Percentiles rank a stretch among this genome's conserved stretches.
phyloP scores from a whole-genome alignment of 495 filamentous ascomycete genomes.

The Aspergillus sclerotioniger region DNA sequence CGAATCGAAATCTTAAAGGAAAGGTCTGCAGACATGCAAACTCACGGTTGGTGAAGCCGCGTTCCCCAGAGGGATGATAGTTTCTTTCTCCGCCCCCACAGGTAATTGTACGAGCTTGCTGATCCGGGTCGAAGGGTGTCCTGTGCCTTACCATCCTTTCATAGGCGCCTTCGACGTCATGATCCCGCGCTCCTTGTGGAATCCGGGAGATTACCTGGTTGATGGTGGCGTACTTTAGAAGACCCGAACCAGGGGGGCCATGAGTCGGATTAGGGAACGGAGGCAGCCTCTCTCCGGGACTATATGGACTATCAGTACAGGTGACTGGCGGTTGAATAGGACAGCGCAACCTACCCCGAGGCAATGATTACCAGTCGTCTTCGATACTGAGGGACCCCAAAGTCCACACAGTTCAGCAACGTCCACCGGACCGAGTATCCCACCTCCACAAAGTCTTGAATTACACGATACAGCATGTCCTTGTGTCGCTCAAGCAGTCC shows the following conservation, averaged over 20 bases:
- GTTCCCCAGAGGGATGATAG: constrained; percentile 64
- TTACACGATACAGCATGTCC: constrained; percentile 54
- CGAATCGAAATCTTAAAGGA: constrained; percentile 62
- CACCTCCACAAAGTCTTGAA: constrained; percentile 60
- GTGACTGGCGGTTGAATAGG: neutral
- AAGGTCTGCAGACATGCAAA: constrained; percentile 76
- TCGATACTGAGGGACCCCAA: constrained; percentile 61
- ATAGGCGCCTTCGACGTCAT: constrained; percentile 39
- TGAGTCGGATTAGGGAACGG: constrained; percentile 69
- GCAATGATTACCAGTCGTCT: constrained; percentile 74
- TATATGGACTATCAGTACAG: constrained; percentile 28
- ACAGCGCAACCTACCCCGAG: constrained; percentile 55
- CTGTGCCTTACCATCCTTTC: constrained; percentile 16
- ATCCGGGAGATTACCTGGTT: constrained; percentile 48
- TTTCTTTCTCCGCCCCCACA: constrained; percentile 65
- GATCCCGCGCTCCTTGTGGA: constrained; percentile 35
- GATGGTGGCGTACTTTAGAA: constrained; percentile 42
- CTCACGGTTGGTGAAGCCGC: constrained; percentile 70
- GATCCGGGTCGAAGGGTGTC: constrained; percentile 42
- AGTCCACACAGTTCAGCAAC: constrained; percentile 51
- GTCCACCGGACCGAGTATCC: constrained; percentile 69
- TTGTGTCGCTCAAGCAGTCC: constrained; percentile 55
- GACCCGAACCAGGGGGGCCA: constrained; percentile 24
- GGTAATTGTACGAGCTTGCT: constrained; percentile 63
- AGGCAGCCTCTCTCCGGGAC: constrained; percentile 73